A percentile compares a stretch with the other conserved stretches of the same genome.
These are phyloP conservation scores for Trametes punicea DNA, from an alignment of 768 basidiomycete species.

Conservation along the genomic window DNA sequence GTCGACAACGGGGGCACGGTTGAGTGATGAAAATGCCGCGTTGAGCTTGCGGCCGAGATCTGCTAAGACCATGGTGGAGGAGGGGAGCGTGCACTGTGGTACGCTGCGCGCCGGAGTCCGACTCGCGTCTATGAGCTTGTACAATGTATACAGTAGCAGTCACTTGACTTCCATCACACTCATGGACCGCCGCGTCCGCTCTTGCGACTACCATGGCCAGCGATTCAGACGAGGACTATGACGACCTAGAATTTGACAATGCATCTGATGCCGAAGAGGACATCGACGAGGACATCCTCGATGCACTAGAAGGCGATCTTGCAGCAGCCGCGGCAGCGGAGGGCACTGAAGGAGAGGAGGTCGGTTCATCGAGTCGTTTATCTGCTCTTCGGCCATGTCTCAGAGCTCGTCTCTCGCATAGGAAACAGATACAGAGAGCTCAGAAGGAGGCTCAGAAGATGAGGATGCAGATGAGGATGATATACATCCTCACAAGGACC, in stretches of 20 bases:
- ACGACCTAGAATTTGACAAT: constrained; percentile 58
- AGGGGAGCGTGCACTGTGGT: no score
- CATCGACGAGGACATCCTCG: constrained; percentile 59
- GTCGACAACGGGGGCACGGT: constrained; percentile 81
- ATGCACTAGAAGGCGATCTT: constrained; percentile 49
- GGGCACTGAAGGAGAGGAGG: constrained; percentile 69
- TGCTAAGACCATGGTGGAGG: constrained; percentile 79
- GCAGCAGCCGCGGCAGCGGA: constrained; percentile 40
- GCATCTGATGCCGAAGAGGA: constrained; percentile 49
- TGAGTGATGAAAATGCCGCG: constrained; percentile 87
- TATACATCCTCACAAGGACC: constrained; percentile 49
- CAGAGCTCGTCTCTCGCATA: constrained; percentile 21
- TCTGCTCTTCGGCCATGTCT: constrained; percentile 5
- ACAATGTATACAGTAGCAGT: background rate
- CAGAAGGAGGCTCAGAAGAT: constrained; percentile 47
- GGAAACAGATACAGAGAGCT: constrained; percentile 61
- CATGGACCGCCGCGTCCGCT: constrained; percentile 10
- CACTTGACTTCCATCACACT: constrained; percentile 17
- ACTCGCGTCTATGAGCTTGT: background rate
- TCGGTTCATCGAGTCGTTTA: constrained; percentile 34
- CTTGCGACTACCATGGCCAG: constrained; percentile 41
- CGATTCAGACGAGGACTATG: constrained; percentile 65
- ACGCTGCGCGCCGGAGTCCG: background rate
- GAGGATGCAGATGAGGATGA: constrained; percentile 38
- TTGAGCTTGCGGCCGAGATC: constrained; percentile 95